Evolutionary conservation across 2,329 filamentous ascomycete genomes (phyloP).

Genomic region (Akanthomyces uredinophilus): DNA sequence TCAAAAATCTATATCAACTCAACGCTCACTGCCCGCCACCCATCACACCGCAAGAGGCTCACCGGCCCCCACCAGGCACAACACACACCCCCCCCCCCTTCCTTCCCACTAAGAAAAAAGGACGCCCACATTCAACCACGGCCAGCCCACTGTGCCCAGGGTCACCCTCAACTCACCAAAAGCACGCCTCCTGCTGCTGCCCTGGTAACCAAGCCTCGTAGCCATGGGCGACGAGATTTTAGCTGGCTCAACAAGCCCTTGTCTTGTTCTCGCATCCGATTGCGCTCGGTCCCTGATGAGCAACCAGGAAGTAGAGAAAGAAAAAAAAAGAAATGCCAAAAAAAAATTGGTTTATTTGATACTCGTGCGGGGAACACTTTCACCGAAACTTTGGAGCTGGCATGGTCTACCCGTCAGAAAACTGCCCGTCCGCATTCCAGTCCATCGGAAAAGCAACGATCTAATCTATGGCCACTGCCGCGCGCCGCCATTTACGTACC

Average conservation of each 20-base stretch:
- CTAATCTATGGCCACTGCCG: background rate
- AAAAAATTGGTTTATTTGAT: background rate
- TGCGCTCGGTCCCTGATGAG: background rate
- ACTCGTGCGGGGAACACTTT: background rate
- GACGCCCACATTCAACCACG: background rate
- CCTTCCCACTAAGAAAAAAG: background rate
- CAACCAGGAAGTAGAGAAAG: background rate
- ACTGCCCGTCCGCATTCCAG: constrained; percentile 5
- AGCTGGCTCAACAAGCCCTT: too few relatives aligned
- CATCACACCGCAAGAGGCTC: constrained; percentile 4
- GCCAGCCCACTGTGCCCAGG: background rate
- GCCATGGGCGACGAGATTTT: constrained; percentile 6
- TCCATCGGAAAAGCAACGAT: background rate
- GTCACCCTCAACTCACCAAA: background rate
- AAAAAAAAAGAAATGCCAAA: background rate
- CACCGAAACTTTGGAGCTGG: background rate
- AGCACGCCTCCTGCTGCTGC: background rate
- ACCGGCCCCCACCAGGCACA: background rate
- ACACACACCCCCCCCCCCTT: background rate
- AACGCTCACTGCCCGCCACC: background rate
- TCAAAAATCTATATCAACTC: background rate
- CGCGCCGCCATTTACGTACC: too few relatives aligned
- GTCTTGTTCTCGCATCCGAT: background rate
- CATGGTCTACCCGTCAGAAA: background rate
- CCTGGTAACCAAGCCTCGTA: constrained; percentile 13